These are phyloP conservation scores for Coniochaeta hoffmannii DNA, from an alignment of 2,329 filamentous ascomycete genomes.

Conservation along the genomic window DNA sequence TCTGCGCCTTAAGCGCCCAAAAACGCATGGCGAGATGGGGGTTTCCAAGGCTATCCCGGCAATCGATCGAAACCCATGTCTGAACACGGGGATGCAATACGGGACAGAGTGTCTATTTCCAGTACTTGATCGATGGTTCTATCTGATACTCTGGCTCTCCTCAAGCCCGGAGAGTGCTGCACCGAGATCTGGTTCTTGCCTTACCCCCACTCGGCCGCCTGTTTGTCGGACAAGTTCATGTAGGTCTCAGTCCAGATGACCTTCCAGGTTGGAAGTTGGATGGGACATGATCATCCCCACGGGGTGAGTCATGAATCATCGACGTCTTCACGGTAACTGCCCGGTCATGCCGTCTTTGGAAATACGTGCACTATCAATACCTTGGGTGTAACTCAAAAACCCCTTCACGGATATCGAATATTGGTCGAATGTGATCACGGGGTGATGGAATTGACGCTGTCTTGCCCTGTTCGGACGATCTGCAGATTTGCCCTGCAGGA, in stretches of 20 bases:
- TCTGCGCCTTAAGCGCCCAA: neutral
- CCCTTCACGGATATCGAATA: neutral
- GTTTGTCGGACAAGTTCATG: neutral
- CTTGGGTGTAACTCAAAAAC: neutral
- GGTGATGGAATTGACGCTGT: neutral
- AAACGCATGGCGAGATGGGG: neutral
- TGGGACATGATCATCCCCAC: neutral
- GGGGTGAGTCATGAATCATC: neutral
- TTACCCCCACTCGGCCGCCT: neutral
- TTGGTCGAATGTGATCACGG: neutral
- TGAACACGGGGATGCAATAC: neutral
- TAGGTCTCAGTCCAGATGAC: neutral
- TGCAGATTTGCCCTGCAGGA: constrained; percentile 1
- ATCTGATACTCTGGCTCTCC: neutral
- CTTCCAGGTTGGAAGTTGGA: too few species aligned
- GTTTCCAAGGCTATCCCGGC: neutral
- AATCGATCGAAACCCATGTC: neutral
- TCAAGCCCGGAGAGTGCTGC: neutral
- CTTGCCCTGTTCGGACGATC: neutral
- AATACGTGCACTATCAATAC: neutral
- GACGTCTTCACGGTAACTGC: neutral
- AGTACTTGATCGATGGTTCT: neutral
- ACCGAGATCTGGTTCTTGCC: neutral
- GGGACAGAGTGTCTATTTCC: neutral
- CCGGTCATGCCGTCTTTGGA: neutral